Evolutionary conservation across 192 early-diverging fungal species (phyloP).

Genomic region (Oehlia diaphana): DNA sequence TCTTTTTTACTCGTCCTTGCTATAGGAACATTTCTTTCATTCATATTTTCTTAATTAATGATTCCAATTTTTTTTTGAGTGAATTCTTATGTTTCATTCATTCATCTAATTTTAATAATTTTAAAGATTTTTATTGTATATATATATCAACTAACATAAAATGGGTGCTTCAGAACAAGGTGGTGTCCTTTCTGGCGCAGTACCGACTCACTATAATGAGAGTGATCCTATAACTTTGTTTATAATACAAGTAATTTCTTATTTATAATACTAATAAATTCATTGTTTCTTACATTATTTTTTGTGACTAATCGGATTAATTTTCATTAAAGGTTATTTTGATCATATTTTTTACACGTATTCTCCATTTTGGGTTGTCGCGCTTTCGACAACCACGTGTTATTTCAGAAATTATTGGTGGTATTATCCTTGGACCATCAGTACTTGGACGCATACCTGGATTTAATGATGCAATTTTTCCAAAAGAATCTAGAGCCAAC

Average conservation of each 20-base stretch:
- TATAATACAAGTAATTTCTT: neutral
- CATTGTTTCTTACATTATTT: neutral
- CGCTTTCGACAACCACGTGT: slow-evolving; percentile 79
- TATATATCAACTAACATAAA: too few relatives aligned
- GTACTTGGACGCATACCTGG: slow-evolving; percentile 73
- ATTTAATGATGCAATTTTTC: slow-evolving; percentile 75
- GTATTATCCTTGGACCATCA: slow-evolving; percentile 87
- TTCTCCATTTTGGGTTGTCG: slow-evolving; percentile 62
- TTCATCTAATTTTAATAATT: too few relatives aligned
- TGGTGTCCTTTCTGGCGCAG: neutral
- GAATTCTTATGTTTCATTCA: too few relatives aligned
- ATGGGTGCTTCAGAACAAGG: neutral
- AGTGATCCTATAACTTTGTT: neutral
- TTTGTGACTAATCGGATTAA: neutral
- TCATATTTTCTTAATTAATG: too few relatives aligned
- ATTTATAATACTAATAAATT: too few relatives aligned
- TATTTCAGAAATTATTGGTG: slow-evolving; percentile 90
- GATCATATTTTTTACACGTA: slow-evolving; percentile 72
- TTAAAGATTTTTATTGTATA: too few relatives aligned
- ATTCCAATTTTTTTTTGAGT: too few relatives aligned
- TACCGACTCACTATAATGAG: neutral
- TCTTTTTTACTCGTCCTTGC: too few relatives aligned
- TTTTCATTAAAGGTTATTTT: slow-evolving; percentile 47
- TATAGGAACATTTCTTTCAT: too few relatives aligned
- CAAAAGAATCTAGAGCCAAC: slow-evolving; percentile 60